A percentile compares a stretch with the other conserved stretches of the same genome.
Conservation (phyloP, 2,329 filamentous ascomycete species). For the Fusarium paranaense region DNA sequence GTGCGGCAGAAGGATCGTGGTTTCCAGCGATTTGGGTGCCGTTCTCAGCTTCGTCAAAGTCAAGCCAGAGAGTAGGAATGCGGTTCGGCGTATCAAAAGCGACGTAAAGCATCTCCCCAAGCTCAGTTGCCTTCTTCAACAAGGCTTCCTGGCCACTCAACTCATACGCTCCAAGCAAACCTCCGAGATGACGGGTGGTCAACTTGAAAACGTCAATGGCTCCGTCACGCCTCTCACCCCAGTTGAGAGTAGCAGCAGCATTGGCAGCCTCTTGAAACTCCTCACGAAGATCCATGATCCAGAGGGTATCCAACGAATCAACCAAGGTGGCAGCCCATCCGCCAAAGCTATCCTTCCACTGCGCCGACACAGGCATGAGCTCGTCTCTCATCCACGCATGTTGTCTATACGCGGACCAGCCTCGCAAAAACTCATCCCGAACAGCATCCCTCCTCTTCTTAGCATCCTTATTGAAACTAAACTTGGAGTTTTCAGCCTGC, state of each 20-base stretch:
- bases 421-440: slow-evolving; percentile 54
- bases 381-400: slow-evolving; percentile 67
- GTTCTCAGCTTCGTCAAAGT: slow-evolving; percentile 57
- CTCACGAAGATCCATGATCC: slow-evolving; percentile 70
- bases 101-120: slow-evolving; percentile 66
- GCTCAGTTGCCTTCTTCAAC: slow-evolving; percentile 61
- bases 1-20: slow-evolving; percentile 60
- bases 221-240: slow-evolving; percentile 56
- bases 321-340: slow-evolving; percentile 71
- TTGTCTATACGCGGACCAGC: slow-evolving; percentile 64
- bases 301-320: slow-evolving; percentile 70
- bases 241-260: slow-evolving; percentile 63
- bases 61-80: slow-evolving; percentile 60
- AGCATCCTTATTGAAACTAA: slow-evolving; percentile 22
- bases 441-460: slow-evolving; percentile 54
- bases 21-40: slow-evolving; percentile 61
- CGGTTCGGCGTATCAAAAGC: slow-evolving; percentile 67
- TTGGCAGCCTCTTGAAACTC: slow-evolving; percentile 67
- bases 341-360: slow-evolving; percentile 61
- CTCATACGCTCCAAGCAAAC: slow-evolving; percentile 63
- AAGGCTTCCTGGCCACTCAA: slow-evolving; percentile 59
- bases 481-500: slow-evolving; percentile 44
- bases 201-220: slow-evolving; percentile 67
- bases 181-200: slow-evolving; percentile 65
- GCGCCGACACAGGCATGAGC: slow-evolving; percentile 60